A percentile compares a stretch with the other conserved stretches of the same genome.
These are phyloP conservation scores for Aspergillus hortae DNA, from an alignment of 2,329 filamentous ascomycete genomes.

Conservation along the genomic window DNA sequence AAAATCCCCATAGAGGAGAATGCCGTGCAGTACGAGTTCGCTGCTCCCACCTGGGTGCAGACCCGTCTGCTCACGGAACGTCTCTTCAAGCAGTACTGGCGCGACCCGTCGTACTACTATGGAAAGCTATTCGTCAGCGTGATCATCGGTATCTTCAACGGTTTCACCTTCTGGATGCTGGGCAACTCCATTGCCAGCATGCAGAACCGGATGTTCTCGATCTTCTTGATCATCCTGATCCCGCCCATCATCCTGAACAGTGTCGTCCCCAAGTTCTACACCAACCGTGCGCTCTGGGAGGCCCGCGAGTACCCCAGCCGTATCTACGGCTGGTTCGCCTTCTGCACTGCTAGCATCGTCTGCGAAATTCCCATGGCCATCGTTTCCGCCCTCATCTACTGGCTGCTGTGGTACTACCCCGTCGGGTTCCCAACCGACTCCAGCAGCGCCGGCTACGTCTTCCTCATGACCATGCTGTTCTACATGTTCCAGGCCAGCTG, in stretches of 20 bases:
- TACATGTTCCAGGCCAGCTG: slow-evolving; percentile 71
- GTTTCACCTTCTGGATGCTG: slow-evolving; percentile 72
- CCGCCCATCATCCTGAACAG: slow-evolving; percentile 70
- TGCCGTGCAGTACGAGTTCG: slow-evolving; percentile 55
- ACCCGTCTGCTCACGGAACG: slow-evolving; percentile 65
- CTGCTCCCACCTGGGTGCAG: slow-evolving; percentile 62
- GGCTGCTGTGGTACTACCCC: slow-evolving; percentile 72
- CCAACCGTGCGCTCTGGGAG: slow-evolving; percentile 69
- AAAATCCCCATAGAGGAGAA: slow-evolving; percentile 44
- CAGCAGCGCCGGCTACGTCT: slow-evolving; percentile 68
- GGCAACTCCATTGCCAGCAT: slow-evolving; percentile 64
- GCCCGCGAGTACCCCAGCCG: slow-evolving; percentile 68
- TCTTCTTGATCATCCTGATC: slow-evolving; percentile 63
- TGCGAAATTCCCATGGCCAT: slow-evolving; percentile 70
- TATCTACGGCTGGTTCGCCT: slow-evolving; percentile 75
- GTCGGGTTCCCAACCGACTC: slow-evolving; percentile 65
- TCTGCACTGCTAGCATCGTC: slow-evolving; percentile 69
- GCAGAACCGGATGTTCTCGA: slow-evolving; percentile 74
- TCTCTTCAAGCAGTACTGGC: slow-evolving; percentile 70
- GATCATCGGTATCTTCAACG: slow-evolving; percentile 72
- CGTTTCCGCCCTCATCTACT: slow-evolving; percentile 64
- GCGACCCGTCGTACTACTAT: slow-evolving; percentile 72
- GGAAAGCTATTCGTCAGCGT: slow-evolving; percentile 71
- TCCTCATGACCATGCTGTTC: slow-evolving; percentile 74
- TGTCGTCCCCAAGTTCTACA: slow-evolving; percentile 73